phyloP scores from a whole-genome alignment of 1,139 yeast species.

The Pichia sp. region DNA sequence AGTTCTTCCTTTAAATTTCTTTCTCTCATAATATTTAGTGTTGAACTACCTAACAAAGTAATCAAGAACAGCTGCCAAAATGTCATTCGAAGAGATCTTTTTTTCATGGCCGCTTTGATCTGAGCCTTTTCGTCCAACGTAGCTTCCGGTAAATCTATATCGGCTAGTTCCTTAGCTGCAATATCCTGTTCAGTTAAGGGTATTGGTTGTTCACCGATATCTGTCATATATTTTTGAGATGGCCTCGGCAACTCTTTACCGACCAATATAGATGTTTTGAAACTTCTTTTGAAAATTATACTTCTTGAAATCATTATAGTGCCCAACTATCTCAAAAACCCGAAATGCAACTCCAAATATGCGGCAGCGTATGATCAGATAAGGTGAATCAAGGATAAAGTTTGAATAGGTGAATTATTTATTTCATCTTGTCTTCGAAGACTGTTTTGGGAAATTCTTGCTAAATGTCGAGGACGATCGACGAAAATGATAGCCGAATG shows the following conservation, averaged over 20 bases:
- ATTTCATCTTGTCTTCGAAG: too few relatives aligned
- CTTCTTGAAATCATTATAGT: not conserved
- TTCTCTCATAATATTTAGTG: conserved; percentile 26
- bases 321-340: not conserved
- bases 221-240: conserved; percentile 12
- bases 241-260: conserved; percentile 13
- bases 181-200: conserved; percentile 16
- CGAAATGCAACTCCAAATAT: too few relatives aligned
- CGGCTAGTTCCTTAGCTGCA: conserved; percentile 11
- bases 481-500: too few relatives aligned
- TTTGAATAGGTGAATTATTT: too few relatives aligned
- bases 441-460: too few relatives aligned
- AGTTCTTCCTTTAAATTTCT: conserved; percentile 23
- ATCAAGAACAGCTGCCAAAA: conserved; percentile 24
- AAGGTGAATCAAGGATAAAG: too few relatives aligned
- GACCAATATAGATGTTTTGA: not conserved
- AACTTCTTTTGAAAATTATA: not conserved
- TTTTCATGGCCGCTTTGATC: conserved; percentile 18
- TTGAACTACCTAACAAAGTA: conserved; percentile 24
- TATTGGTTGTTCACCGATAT: conserved; percentile 16
- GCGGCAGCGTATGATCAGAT: too few relatives aligned
- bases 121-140: conserved; percentile 15
- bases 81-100: conserved; percentile 24
- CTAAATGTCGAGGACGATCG: too few relatives aligned
- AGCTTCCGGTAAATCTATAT: conserved; percentile 13